A percentile compares a stretch with the other conserved stretches of the same genome.
phyloP scores from a whole-genome alignment of 106 monocot genomes.

The Chionographis japonica region DNA sequence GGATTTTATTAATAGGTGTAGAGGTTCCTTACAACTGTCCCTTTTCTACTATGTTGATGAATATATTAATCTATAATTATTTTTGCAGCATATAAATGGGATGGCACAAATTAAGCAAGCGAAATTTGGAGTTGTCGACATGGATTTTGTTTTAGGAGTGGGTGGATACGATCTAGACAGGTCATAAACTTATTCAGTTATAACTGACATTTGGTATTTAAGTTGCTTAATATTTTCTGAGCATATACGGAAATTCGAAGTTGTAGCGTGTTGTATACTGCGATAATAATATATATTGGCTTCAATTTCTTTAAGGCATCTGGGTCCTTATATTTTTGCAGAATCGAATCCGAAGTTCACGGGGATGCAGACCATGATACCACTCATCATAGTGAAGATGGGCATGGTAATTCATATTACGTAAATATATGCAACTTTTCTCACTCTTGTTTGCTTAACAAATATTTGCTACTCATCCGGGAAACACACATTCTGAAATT shows the following conservation, averaged over 20 bases:
- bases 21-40: neutral
- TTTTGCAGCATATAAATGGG: constrained; percentile 75
- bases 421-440: neutral
- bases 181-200: constrained; percentile 15
- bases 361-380: constrained; percentile 24
- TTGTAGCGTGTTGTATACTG: neutral
- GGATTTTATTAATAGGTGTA: neutral
- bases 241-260: no score
- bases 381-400: constrained; percentile 30
- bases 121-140: constrained; percentile 84
- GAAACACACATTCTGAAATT: no score
- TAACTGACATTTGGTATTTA: neutral
- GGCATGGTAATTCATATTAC: constrained; percentile 48
- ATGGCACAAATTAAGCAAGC: constrained; percentile 76
- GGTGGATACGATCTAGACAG: constrained; percentile 97
- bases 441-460: neutral
- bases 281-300: neutral
- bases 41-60: neutral
- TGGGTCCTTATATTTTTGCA: constrained; percentile 21
- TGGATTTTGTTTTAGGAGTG: constrained; percentile 93
- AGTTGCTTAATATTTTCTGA: no score
- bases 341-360: constrained; percentile 74
- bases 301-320: neutral
- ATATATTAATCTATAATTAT: constrained; percentile 8
- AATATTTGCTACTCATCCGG: no score